Conservation (phyloP, 1,139 yeast species). For the Torulaspora globosa region DNA sequence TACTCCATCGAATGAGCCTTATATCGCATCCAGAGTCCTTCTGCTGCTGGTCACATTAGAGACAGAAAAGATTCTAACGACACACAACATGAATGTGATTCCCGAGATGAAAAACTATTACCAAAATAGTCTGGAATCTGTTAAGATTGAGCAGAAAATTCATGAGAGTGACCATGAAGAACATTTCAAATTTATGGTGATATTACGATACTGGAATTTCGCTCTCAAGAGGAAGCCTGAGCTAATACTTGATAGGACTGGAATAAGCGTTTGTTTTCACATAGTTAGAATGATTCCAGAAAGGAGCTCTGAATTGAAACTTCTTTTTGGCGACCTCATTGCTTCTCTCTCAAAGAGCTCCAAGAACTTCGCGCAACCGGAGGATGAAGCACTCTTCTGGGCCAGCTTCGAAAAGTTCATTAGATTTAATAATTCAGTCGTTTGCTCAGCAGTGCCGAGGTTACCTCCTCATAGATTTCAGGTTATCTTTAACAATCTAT, state of each 20-base stretch:
- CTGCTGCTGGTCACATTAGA: conserved; percentile 6
- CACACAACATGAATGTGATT: background rate
- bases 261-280: conserved; percentile 5
- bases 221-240: background rate
- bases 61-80: background rate
- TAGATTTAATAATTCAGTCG: conserved; percentile 21
- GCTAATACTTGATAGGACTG: conserved; percentile 2
- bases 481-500: conserved; percentile 10
- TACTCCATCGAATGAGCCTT: background rate
- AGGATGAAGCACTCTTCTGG: conserved; percentile 20
- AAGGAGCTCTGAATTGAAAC: conserved; percentile 5
- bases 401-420: conserved; percentile 18
- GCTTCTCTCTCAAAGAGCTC: conserved; percentile 1
- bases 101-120: background rate
- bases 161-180: conserved; percentile 9
- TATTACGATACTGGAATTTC: conserved; percentile 15
- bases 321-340: conserved; percentile 4
- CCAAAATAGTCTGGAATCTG: background rate
- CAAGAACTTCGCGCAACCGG: conserved; percentile 4
- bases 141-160: conserved; percentile 1
- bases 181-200: conserved; percentile 16
- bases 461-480: conserved; percentile 15
- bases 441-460: conserved; percentile 25
- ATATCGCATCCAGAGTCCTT: conserved; percentile 1
- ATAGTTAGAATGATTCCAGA: conserved; percentile 14